Base-by-base conservation (phyloP, 2,329 filamentous ascomycete genomes). In the Canariomyces notabilis region DNA sequence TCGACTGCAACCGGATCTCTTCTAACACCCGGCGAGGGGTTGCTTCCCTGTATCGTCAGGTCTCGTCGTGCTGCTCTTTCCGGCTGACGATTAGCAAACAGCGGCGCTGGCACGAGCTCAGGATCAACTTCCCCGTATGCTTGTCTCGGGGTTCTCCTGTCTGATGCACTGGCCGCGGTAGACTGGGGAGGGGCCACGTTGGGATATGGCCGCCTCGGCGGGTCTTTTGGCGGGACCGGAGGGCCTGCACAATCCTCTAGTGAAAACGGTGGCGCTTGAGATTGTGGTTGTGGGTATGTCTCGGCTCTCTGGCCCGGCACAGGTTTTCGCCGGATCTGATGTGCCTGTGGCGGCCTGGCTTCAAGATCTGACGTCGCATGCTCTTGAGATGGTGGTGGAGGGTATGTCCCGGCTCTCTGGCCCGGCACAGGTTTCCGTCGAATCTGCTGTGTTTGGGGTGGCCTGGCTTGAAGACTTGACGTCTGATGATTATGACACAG, bases 171-270 rank as follows among this genome's bases (percentile, higher is more conserved):
- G 14, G 26, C 26, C 7, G 26, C 26, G 9, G 26, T 8, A 29
- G 26, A n/a, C n/a, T n/a, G 26, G 14, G 26, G 9, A 4, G 9
- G 26, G 26, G 4, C 14, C 26, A 29, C 26, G 26, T 29, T 29
- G 4, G 26, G 26, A 29, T 12, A 9, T 12, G 9, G 4, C 26
- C 14, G 26, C 26, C 9, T 8, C 4, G 36, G 19, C 9, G 9
- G 9, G 37, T 46, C 44, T n/a, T 46, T 46, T 11, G 22, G 42
- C 9, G 23, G 19, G 21, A 18, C n/a, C 37, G 16, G 14, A 39
- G 4, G 20, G 5, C n/a, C 20, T 12, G 18, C 14, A 5, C 5
- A 8, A 11, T 12, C 9, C 12, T 38, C 8, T 12, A 19, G 12
- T 12, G 2, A 20, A n/a, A 22, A 5, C 18, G 36, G 14, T 21